Conservation (phyloP, 1,284 basidiomycete species). For the Neonothopanus nambi region DNA sequence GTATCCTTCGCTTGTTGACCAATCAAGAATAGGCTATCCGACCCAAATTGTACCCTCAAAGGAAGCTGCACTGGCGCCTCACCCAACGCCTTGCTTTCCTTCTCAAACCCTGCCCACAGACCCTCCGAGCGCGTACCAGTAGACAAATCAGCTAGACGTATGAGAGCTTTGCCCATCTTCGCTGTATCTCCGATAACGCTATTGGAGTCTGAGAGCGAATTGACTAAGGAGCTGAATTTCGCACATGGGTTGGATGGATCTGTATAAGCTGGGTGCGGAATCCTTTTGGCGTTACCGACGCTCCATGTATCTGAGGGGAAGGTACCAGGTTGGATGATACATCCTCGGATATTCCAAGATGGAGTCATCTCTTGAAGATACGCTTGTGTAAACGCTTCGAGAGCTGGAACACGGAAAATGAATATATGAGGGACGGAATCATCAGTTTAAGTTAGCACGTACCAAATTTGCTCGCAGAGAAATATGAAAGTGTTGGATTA, state of each 20-base stretch:
- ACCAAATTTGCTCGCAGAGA: slow-evolving; percentile 35
- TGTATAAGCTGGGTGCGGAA: slow-evolving; percentile 27
- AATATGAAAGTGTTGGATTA: slow-evolving; percentile 29
- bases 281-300: slow-evolving; percentile 22
- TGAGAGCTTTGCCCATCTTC: slow-evolving; percentile 34
- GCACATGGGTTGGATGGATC: slow-evolving; percentile 15
- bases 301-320: slow-evolving; percentile 33
- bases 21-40: slow-evolving; percentile 29
- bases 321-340: slow-evolving; percentile 37
- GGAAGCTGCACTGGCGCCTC: slow-evolving; percentile 26
- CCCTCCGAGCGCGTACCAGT: slow-evolving; percentile 2
- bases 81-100: background rate
- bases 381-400: slow-evolving; percentile 35
- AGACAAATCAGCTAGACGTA: slow-evolving; percentile 27
- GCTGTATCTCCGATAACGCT: slow-evolving; percentile 20
- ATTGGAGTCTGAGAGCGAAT: slow-evolving; percentile 12
- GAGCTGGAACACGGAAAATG: slow-evolving; percentile 28
- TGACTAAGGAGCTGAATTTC: slow-evolving; percentile 11
- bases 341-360: slow-evolving; percentile 40
- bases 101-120: background rate
- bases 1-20: slow-evolving; percentile 29
- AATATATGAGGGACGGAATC: background rate
- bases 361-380: slow-evolving; percentile 36
- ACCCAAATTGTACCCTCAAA: slow-evolving; percentile 35
- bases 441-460: slow-evolving; percentile 5